These are phyloP conservation scores for Epichloe uncinata DNA, from an alignment of 2,329 filamentous ascomycete species.

Conservation along the genomic window DNA sequence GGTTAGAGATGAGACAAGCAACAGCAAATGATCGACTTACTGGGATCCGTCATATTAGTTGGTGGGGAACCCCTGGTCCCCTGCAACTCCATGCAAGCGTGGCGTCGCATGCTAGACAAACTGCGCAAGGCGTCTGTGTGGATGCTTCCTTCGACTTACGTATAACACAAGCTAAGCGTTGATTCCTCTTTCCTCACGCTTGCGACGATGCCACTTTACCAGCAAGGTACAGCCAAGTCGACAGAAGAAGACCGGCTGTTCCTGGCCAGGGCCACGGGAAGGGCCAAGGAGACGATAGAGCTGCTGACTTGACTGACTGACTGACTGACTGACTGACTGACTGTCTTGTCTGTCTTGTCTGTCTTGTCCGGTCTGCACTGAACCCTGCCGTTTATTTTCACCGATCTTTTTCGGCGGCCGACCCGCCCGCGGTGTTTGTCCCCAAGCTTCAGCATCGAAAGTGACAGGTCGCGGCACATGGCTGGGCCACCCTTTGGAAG, in stretches of 20 bases:
- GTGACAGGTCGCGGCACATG: background rate
- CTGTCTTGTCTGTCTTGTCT: background rate
- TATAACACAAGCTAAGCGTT: slow-evolving; percentile 5
- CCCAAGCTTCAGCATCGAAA: background rate
- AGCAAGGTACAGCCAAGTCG: background rate
- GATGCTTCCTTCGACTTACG: slow-evolving; percentile 3
- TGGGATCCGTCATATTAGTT: background rate
- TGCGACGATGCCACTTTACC: background rate
- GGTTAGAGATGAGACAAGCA: background rate
- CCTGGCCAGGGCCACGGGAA: background rate
- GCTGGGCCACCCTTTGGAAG: background rate
- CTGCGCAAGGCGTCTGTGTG: background rate
- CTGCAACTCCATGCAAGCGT: slow-evolving; percentile 4
- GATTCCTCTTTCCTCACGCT: slow-evolving; percentile 16
- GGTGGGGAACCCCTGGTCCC: background rate
- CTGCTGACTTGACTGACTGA: background rate
- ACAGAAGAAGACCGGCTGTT: background rate
- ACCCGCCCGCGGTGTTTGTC: background rate
- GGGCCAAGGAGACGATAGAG: background rate
- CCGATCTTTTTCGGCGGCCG: slow-evolving; percentile 5
- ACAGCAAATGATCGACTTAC: background rate
- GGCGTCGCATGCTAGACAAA: slow-evolving; percentile 6
- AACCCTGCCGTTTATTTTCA: background rate
- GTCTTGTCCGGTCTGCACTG: background rate
- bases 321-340: background rate